phyloP scores from a whole-genome alignment of 2,329 filamentous ascomycete genomes.

The Neonectria hederae region DNA sequence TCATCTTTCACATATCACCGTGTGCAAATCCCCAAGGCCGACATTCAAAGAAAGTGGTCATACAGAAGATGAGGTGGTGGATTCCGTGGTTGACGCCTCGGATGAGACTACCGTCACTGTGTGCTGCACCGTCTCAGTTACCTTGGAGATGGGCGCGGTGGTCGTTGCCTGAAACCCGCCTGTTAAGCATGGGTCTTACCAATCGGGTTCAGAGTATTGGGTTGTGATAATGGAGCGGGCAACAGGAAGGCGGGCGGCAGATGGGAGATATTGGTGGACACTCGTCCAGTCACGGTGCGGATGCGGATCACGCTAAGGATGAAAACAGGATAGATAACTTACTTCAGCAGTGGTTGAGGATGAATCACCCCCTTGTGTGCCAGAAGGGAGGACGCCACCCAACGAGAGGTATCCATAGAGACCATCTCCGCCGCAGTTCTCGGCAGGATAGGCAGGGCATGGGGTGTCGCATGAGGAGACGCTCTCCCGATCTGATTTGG shows the following conservation, averaged over 20 bases:
- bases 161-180: conserved; percentile 42
- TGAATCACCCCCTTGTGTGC: conserved; percentile 55
- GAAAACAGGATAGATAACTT: conserved; percentile 37
- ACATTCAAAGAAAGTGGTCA: conserved; percentile 40
- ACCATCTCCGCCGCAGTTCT: conserved; percentile 71
- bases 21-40: conserved; percentile 25
- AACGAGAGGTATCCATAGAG: conserved; percentile 74
- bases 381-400: conserved; percentile 59
- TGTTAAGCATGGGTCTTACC: conserved; percentile 44
- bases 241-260: conserved; percentile 20
- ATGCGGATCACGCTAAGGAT: conserved; percentile 32
- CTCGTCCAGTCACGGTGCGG: conserved; percentile 36
- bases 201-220: conserved; percentile 23
- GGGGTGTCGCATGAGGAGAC: conserved; percentile 60
- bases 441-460: conserved; percentile 75
- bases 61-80: conserved; percentile 52
- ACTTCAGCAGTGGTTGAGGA: conserved; percentile 41
- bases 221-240: conserved; percentile 17
- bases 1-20: conserved; percentile 32
- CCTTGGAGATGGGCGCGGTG: conserved; percentile 44
- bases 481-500: conserved; percentile 51
- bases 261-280: conserved; percentile 30
- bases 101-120: conserved; percentile 43
- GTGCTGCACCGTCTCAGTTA: conserved; percentile 50
- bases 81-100: conserved; percentile 32